A percentile compares a stretch with the other conserved stretches of the same genome.
phyloP scores from a whole-genome alignment of 352 stramenopile genomes.

The Stephanocyclus meneghinianus region DNA sequence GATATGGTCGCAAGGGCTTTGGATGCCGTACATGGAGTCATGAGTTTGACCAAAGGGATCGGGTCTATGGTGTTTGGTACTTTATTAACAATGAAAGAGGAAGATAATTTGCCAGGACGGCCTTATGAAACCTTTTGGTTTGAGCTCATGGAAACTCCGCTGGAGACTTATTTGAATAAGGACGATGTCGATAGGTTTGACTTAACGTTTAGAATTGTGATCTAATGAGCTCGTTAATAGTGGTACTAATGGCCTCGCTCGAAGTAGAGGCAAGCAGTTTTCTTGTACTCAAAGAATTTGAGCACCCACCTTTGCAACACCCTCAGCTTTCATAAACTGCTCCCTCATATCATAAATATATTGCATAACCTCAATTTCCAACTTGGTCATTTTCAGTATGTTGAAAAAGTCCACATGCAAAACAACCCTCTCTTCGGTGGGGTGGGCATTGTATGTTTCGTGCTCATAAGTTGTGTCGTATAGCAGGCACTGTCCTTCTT shows the following conservation, averaged over 20 bases:
- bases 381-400: constrained; percentile 65
- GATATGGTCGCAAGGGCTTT: constrained; percentile 83
- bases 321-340: constrained; percentile 82
- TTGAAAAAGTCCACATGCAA: constrained; percentile 84
- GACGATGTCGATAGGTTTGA: too few species aligned
- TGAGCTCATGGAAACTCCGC: too few species aligned
- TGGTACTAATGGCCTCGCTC: too few species aligned
- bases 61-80: constrained; percentile 75
- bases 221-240: too few species aligned
- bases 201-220: too few species aligned
- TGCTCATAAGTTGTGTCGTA: constrained; percentile 83
- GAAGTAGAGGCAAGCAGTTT: too few species aligned
- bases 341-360: constrained; percentile 81
- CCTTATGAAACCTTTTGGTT: too few species aligned
- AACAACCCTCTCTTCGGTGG: constrained; percentile 73
- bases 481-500: constrained; percentile 66
- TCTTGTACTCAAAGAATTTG: constrained; percentile 63
- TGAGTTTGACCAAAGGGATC: constrained; percentile 85
- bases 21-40: constrained; percentile 86
- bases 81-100: constrained; percentile 73
- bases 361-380: constrained; percentile 77
- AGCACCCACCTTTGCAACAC: constrained; percentile 71
- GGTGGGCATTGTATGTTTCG: constrained; percentile 74
- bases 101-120: constrained; percentile 70
- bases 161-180: too few species aligned